A percentile compares a stretch with the other conserved stretches of the same genome.
Conservation (phyloP, 495 filamentous ascomycete species). For the Emericellopsis terricola region DNA sequence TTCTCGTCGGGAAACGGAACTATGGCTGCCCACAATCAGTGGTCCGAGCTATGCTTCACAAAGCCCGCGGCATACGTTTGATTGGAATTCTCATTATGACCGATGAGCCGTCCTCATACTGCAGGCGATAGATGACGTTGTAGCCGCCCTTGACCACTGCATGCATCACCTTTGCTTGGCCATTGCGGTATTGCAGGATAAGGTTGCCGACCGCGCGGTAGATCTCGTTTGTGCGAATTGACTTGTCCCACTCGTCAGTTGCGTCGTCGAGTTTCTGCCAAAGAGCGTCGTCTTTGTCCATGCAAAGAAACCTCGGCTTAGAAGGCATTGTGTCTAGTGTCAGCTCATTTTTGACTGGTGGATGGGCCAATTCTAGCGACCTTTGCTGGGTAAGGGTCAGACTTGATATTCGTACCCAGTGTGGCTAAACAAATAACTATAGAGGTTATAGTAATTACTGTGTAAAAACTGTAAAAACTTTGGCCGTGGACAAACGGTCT, state of each 20-base stretch:
- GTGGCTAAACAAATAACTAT: no score
- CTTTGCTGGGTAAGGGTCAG: no score
- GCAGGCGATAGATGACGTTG: neutral
- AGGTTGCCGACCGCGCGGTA: neutral
- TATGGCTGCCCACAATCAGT: neutral
- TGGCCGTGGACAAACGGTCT: no score
- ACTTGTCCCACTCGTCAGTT: neutral
- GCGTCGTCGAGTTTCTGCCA: neutral
- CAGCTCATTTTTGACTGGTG: no score
- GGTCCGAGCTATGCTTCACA: neutral
- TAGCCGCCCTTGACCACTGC: neutral
- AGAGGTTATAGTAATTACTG: no score
- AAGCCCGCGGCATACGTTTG: neutral
- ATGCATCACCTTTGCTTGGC: neutral
- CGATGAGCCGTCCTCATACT: neutral
- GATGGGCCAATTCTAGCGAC: no score
- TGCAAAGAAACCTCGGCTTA: neutral
- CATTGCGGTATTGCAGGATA: neutral
- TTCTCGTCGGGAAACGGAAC: conserved; percentile 17
- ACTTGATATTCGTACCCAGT: no score
- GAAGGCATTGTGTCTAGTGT: no score
- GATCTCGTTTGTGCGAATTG: neutral
- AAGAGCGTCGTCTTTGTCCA: neutral
- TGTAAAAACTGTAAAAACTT: no score
- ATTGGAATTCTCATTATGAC: neutral